A percentile compares a stretch with the other conserved stretches of the same genome.
phyloP scores from a whole-genome alignment of 2,329 filamentous ascomycete species.

The Nemania sp. region DNA sequence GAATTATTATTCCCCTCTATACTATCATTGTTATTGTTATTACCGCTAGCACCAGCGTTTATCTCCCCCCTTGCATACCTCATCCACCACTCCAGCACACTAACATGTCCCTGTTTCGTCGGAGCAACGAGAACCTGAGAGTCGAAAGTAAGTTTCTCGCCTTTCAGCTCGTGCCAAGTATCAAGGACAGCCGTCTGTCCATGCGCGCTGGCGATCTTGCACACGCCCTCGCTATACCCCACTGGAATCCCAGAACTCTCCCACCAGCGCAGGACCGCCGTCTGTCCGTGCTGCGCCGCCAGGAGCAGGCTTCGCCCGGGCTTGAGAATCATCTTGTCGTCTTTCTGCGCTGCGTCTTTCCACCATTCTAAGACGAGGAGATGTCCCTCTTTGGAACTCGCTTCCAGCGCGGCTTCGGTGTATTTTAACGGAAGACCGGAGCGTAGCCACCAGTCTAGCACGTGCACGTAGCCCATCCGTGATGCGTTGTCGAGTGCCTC shows the following conservation, averaged over 20 bases:
- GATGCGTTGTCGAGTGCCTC: conserved; percentile 89
- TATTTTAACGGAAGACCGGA: conserved; percentile 78
- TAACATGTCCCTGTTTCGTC: conserved; percentile 82
- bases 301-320: conserved; percentile 83
- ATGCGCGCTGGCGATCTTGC: conserved; percentile 81
- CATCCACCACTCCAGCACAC: conserved; percentile 93
- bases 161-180: conserved; percentile 76
- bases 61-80: conserved; percentile 62
- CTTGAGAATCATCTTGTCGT: conserved; percentile 65
- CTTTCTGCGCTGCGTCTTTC: conserved; percentile 68
- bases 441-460: conserved; percentile 90
- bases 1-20: no score
- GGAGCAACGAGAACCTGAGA: conserved; percentile 82
- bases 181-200: conserved; percentile 84
- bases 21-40: no score
- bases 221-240: conserved; percentile 77
- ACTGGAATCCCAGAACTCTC: conserved; percentile 78
- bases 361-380: conserved; percentile 92
- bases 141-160: conserved; percentile 74
- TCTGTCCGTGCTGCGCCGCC: conserved; percentile 80
- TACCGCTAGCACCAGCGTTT: conserved; percentile 53
- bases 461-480: conserved; percentile 78
- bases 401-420: conserved; percentile 84
- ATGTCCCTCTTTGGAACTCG: conserved; percentile 82
- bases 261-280: conserved; percentile 85